Conservation (phyloP, 2,329 filamentous ascomycete species). For the Penicillium frequentans region DNA sequence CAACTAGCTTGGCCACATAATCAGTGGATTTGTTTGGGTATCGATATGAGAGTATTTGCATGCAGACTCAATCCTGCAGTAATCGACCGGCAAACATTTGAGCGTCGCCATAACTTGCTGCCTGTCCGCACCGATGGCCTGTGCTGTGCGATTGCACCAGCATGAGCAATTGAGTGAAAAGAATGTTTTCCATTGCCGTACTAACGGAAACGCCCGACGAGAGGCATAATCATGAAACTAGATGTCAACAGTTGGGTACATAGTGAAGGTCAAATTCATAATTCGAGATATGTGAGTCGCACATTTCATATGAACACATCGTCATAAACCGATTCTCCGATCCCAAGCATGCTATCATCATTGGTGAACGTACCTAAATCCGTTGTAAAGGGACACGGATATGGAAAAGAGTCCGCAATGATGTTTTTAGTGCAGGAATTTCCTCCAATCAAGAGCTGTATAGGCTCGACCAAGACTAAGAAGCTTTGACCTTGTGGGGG, state of each 20-base stretch:
- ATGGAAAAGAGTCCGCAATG: background rate
- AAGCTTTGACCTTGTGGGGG: background rate
- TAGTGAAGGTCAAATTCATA: background rate
- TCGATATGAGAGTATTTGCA: no score
- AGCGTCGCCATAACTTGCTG: no score
- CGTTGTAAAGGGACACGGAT: background rate
- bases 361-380: background rate
- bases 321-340: background rate
- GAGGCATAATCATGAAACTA: background rate
- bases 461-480: background rate
- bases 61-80: no score
- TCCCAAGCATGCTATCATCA: background rate
- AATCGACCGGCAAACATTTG: no score
- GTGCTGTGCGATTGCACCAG: no score
- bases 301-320: background rate
- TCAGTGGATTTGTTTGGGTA: no score
- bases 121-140: no score
- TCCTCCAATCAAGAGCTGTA: background rate
- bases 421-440: background rate
- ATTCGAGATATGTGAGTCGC: background rate
- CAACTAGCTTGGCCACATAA: no score
- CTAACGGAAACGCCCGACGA: background rate
- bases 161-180: background rate
- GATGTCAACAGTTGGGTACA: background rate
- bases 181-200: background rate